Percentiles rank a stretch among this genome's conserved stretches.
Evolutionary conservation across 352 stramenopile genomes (phyloP).

Genomic region (Globisporangium takayamanum): DNA sequence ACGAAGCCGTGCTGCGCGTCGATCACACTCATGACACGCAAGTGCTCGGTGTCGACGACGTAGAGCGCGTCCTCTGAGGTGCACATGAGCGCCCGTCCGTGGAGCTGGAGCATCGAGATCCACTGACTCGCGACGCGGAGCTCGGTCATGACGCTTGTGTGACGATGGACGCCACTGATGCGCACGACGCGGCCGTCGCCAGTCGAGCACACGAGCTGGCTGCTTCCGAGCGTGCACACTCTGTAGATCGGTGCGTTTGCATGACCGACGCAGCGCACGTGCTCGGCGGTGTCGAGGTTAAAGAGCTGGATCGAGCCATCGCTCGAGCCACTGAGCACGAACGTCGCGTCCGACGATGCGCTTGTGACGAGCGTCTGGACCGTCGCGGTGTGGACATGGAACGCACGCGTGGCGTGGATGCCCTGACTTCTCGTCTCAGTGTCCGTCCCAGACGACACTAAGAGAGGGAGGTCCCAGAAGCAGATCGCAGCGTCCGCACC

Average conservation of each 20-base stretch:
- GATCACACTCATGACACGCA: constrained; percentile 17
- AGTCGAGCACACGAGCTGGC: constrained; percentile 52
- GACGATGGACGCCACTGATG: constrained; percentile 22
- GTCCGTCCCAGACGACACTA: neutral
- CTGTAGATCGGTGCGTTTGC: constrained; percentile 53
- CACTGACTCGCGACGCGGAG: constrained; percentile 40
- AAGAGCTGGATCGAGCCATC: constrained; percentile 73
- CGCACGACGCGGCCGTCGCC: constrained; percentile 52
- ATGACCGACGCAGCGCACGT: constrained; percentile 37
- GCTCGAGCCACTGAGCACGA: constrained; percentile 66
- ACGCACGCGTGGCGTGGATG: constrained; percentile 19
- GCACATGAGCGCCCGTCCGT: constrained; percentile 37
- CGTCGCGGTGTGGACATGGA: constrained; percentile 40
- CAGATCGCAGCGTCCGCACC: constrained; percentile 48
- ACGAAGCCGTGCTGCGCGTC: constrained; percentile 45
- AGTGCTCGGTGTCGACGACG: constrained; percentile 38
- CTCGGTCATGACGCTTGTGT: constrained; percentile 20
- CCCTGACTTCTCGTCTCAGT: constrained; percentile 5
- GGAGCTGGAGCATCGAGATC: constrained; percentile 56
- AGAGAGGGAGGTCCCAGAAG: constrained; percentile 37
- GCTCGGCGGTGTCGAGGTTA: constrained; percentile 28
- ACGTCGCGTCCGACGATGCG: constrained; percentile 1
- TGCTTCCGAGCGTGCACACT: constrained; percentile 20
- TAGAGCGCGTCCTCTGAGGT: constrained; percentile 53
- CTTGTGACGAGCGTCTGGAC: constrained; percentile 39